Evolutionary conservation across 306 rosid species (phyloP).

Genomic region (Inga laurina): DNA sequence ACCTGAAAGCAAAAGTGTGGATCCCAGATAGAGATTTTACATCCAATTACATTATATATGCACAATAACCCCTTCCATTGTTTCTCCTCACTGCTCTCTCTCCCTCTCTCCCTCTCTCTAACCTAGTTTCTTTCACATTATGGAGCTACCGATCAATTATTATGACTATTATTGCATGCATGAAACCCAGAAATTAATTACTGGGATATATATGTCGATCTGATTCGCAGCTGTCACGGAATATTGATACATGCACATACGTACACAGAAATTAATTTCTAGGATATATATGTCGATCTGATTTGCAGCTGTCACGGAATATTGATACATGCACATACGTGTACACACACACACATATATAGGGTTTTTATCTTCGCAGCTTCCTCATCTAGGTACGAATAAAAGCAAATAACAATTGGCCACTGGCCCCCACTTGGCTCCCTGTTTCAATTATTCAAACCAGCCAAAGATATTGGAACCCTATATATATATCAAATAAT

Average conservation of each 20-base stretch:
- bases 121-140: background rate
- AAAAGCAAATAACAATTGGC: conserved; percentile 8
- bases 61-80: conserved; percentile 9
- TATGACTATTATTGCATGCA: background rate
- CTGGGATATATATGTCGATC: background rate
- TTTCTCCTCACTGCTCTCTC: background rate
- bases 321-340: background rate
- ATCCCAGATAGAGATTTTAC: conserved; percentile 80
- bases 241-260: background rate
- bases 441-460: background rate
- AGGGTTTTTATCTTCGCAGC: background rate
- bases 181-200: conserved; percentile 10
- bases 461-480: background rate
- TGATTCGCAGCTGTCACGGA: background rate
- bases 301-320: background rate
- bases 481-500: background rate
- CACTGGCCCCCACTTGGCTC: background rate
- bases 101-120: background rate
- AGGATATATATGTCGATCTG: background rate
- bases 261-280: background rate
- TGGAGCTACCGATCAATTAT: background rate
- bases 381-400: background rate
- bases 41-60: conserved; percentile 34
- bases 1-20: conserved; percentile 53
- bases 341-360: background rate